Base-by-base conservation (phyloP, 2,329 filamentous ascomycete genomes). In the Ceratocystis eucalypticola region DNA sequence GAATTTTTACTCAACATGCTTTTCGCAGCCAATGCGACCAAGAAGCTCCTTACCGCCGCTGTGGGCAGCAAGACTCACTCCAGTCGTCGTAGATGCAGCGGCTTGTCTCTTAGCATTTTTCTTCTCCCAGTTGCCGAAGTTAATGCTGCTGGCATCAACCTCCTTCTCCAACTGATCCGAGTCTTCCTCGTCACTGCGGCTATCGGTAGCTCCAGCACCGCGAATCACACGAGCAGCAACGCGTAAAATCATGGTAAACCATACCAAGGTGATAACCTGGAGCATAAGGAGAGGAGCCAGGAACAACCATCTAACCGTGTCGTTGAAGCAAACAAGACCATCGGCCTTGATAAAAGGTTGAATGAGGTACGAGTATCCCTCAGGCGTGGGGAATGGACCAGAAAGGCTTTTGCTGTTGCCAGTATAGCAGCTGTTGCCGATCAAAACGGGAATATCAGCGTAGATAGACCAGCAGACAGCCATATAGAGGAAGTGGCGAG, bases 181-280 rank as follows among this genome's bases (percentile, higher is more conserved):
- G 25, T 86, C 89, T 75, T 96, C 91, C 69, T 91, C 90, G 71
- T 96, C 93, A 69, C 90, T 96, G 66, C 94, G 85, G 20, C 85
- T 83, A 73, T 99, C 94, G 69, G 96, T 91, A 4, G 93, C 91
- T 41, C 84, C 80, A 46, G 81, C 83, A 41, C 93, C 92, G 63
- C 81, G 83, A 45, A 97, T 74, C 5, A 97, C 91, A 69, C 87
- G 86, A 69, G 88, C 81, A 25, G 91, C 91, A 1, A 99, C 89
- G 67, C 86, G 84, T 48, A 92, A 76, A 70, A 97, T 96, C 85
- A 96, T 88, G 69, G 80, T 81, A 73, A 97, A 96, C 94, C 94
- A 97, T 69, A 89, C 81, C 45, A 96, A 78, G 41, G 89, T 91
- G 65, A 99, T 82, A 25, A 81, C 78, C 75, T 97, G 91, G 25